Percentiles rank a stretch among this genome's conserved stretches.
Conservation (phyloP, 192 early-diverging fungal genomes). For the Backusella liffmaniae region DNA sequence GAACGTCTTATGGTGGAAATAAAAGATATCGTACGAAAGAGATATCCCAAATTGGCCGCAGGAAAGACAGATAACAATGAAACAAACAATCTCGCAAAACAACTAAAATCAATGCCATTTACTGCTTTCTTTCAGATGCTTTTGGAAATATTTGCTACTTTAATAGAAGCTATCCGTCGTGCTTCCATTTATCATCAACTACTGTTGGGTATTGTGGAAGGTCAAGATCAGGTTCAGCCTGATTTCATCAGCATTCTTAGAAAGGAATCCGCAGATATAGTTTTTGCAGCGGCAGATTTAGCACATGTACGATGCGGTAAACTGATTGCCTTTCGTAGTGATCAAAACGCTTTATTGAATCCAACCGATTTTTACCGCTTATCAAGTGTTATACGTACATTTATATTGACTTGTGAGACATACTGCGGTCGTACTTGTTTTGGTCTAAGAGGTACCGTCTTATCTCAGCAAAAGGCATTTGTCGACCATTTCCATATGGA, state of each 20-base stretch:
- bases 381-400: slow-evolving; percentile 78
- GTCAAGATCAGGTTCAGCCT: slow-evolving; percentile 39
- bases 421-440: slow-evolving; percentile 87
- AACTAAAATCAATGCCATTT: slow-evolving; percentile 78
- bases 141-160: slow-evolving; percentile 68
- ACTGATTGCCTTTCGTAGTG: slow-evolving; percentile 80
- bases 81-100: slow-evolving; percentile 54
- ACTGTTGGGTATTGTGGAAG: slow-evolving; percentile 61
- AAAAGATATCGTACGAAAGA: slow-evolving; percentile 74
- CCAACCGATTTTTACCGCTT: slow-evolving; percentile 87
- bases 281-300: slow-evolving; percentile 81
- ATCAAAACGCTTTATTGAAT: slow-evolving; percentile 87
- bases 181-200: slow-evolving; percentile 71
- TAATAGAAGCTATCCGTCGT: slow-evolving; percentile 74
- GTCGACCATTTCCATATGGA: slow-evolving; percentile 93
- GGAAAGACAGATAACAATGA: slow-evolving; percentile 32
- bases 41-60: slow-evolving; percentile 39
- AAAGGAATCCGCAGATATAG: slow-evolving; percentile 18
- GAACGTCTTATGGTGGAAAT: slow-evolving; percentile 76
- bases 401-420: slow-evolving; percentile 74
- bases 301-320: slow-evolving; percentile 87
- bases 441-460: slow-evolving; percentile 83
- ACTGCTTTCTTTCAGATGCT: slow-evolving; percentile 81
- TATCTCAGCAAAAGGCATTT: slow-evolving; percentile 93
- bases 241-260: background rate